phyloP scores from a whole-genome alignment of 2,329 filamentous ascomycete genomes.

The Escovopsis sp. region DNA sequence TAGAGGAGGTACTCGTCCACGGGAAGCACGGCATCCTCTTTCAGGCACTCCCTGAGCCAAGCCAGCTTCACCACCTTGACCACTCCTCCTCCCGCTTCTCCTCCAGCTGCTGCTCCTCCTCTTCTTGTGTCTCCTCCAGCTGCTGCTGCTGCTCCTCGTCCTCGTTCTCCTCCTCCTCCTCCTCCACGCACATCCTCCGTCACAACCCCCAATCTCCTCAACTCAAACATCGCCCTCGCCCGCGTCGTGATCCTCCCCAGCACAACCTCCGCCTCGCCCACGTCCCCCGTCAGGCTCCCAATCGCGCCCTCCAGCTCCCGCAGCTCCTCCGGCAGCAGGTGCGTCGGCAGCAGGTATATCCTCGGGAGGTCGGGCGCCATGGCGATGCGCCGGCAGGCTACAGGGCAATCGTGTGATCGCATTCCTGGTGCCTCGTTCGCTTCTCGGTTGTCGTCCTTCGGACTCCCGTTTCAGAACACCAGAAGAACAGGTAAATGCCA shows the following conservation, averaged over 20 bases:
- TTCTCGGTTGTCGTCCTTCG: no score
- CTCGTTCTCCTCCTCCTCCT: no score
- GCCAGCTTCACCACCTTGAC: slow-evolving; percentile 41
- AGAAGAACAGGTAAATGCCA: no score
- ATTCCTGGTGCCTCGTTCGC: no score
- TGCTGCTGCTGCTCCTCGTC: neutral
- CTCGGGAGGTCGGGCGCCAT: slow-evolving; percentile 32
- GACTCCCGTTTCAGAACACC: no score
- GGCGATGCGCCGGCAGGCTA: neutral
- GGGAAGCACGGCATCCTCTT: slow-evolving; percentile 28
- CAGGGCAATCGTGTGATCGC: no score
- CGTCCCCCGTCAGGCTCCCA: slow-evolving; percentile 51
- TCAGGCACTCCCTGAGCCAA: slow-evolving; percentile 42
- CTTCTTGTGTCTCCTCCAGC: no score
- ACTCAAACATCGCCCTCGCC: slow-evolving; percentile 60
- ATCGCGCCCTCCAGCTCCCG: slow-evolving; percentile 50
- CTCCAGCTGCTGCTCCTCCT: no score
- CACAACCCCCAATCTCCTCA: slow-evolving; percentile 49
- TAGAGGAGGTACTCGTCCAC: slow-evolving; percentile 38
- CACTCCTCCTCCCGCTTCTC: slow-evolving; percentile 4
- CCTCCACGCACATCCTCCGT: slow-evolving; percentile 31
- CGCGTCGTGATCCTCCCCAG: slow-evolving; percentile 57
- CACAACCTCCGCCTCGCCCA: slow-evolving; percentile 56
- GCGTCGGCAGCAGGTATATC: slow-evolving; percentile 59
- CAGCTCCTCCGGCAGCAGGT: slow-evolving; percentile 48